Percentiles rank a stretch among this genome's conserved stretches.
Evolutionary conservation across 768 basidiomycete genomes (phyloP).

Genomic region (Hericium coralloides): DNA sequence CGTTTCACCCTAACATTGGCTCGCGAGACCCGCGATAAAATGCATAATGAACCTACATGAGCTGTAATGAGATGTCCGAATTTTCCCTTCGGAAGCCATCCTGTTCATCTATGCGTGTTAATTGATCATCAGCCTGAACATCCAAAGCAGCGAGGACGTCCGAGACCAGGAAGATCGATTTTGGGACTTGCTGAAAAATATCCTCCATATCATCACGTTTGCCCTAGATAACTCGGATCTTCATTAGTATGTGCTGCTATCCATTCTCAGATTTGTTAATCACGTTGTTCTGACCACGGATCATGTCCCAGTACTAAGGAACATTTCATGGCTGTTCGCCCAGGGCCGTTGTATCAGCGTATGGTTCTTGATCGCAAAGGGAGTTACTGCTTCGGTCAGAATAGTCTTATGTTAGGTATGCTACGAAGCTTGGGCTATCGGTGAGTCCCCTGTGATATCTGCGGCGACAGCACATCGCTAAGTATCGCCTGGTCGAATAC

Average conservation of each 20-base stretch:
- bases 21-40: too few species aligned
- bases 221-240: neutral
- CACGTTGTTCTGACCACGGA: neutral
- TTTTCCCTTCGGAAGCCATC: too few species aligned
- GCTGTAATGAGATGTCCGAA: too few species aligned
- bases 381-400: constrained; percentile 8
- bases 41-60: too few species aligned
- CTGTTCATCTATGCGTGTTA: too few species aligned
- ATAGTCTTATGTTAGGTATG: constrained; percentile 7
- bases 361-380: constrained; percentile 1
- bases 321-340: neutral
- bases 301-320: neutral
- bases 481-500: neutral
- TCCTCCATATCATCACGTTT: neutral
- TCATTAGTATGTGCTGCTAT: neutral
- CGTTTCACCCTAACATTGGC: too few species aligned
- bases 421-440: constrained; percentile 10
- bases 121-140: too few species aligned
- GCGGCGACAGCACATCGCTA: neutral
- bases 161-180: too few species aligned
- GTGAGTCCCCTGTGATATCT: neutral
- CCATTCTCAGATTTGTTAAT: too few species aligned
- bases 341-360: neutral
- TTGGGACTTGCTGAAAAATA: too few species aligned
- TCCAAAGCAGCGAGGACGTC: too few species aligned